Base-by-base conservation (phyloP, 2,329 filamentous ascomycete genomes). In the Calonectria montana region DNA sequence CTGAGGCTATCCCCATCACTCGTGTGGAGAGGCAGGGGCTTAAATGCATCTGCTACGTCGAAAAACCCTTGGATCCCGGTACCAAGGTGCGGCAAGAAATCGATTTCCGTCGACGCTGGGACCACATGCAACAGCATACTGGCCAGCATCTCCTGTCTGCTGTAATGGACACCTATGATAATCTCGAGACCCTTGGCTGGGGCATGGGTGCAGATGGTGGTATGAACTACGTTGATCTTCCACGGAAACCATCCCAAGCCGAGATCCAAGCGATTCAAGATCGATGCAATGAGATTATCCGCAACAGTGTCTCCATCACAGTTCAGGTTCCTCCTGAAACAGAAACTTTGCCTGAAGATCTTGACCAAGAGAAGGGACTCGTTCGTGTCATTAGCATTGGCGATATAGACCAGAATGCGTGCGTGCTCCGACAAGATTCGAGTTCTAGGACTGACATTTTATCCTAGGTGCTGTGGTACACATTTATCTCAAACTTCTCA, bases 41-140 rank as follows among this genome's bases (percentile, higher is more conserved):
- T 1, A 72, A 75, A 37, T 82, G 80, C 10, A 21, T 82, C 0
- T 67, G 76, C 3, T 71, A 77, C 62, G 78, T 79, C 0, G 73
- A 78, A 0, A 57, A 68, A 16, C 75, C 78, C 0, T 12, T 82
- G 1, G 43, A 57, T 0, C 74, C 75, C 0, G 80, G 80, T 0
- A 71, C 72, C 0, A 66, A 16, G 8, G 72, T 82, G 3, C 77
- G 75, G 0, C 80, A 82, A 29, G 74, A 79, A 13, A 71, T 82
- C 3, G 77, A 82, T 27, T 81, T 77, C 67, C 31, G 67, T 6
- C 78, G 81, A 0, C 77, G 80, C n/a, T 82, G 80, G 79, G 77
- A 82, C 55, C 80, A 82, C 13, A 82, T 82, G 81, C 80, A 82
- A 15, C 80, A 82, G 8, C 80, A 82, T 23, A 82, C 80, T 0